A percentile compares a stretch with the other conserved stretches of the same genome.
phyloP scores from a whole-genome alignment of 208 protist genomes.

The Trypanosoma conorhini region DNA sequence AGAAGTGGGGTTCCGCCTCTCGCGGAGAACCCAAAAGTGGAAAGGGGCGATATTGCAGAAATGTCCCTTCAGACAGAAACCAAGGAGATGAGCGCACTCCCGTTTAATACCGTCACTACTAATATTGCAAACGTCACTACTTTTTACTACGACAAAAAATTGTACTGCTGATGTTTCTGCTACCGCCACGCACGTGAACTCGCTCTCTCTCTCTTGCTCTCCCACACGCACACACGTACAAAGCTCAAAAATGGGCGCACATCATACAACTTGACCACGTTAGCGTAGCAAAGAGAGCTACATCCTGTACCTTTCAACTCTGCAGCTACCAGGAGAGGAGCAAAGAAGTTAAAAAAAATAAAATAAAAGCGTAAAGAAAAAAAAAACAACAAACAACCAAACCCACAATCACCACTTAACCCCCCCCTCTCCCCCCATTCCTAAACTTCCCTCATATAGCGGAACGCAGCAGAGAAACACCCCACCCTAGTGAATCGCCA shows the following conservation, averaged over 20 bases:
- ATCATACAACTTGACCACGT: neutral
- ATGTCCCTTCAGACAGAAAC: neutral
- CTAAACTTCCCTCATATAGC: neutral
- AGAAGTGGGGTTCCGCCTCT: neutral
- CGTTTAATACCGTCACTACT: neutral
- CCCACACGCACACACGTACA: neutral
- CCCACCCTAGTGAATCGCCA: constrained; percentile 74
- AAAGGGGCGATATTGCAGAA: neutral
- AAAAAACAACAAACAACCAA: neutral
- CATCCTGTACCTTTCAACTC: neutral
- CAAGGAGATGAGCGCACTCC: neutral
- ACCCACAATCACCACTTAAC: neutral
- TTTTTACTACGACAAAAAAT: constrained; percentile 2
- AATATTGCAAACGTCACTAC: neutral
- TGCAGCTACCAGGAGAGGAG: neutral
- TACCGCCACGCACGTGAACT: neutral
- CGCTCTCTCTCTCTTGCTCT: no score
- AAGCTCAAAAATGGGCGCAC: neutral
- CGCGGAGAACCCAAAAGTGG: neutral
- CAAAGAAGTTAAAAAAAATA: neutral
- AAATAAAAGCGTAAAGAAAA: neutral
- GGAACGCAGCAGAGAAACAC: constrained; percentile 6
- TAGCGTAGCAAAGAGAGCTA: no score
- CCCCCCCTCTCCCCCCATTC: no score
- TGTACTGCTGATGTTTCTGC: neutral